Evolutionary conservation across 352 stramenopile species (phyloP).

Genomic region (Globisporangium lucens): DNA sequence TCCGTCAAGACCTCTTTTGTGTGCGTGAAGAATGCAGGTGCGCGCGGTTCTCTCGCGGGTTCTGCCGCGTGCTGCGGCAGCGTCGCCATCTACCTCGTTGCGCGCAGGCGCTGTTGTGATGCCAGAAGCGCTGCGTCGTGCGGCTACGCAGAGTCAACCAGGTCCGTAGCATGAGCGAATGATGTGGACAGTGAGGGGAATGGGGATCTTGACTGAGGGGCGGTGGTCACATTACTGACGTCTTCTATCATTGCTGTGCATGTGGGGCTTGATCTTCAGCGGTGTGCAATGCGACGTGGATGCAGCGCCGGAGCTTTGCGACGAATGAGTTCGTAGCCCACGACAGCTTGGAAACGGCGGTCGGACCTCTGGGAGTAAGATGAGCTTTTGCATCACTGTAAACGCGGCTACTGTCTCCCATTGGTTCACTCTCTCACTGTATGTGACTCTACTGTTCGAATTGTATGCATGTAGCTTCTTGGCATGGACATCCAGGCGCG

Average conservation of each 20-base stretch:
- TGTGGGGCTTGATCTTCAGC: not conserved
- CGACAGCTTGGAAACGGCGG: not conserved
- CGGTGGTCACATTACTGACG: not conserved
- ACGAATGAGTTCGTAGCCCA: conserved; percentile 26
- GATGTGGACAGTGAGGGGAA: not conserved
- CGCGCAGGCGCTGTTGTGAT: too few relatives aligned
- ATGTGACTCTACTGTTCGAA: not conserved
- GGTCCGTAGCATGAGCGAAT: not conserved
- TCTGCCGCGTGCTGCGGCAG: conserved; percentile 10
- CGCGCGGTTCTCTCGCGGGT: conserved; percentile 10
- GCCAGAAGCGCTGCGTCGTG: not conserved
- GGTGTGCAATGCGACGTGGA: not conserved
- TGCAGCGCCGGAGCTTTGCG: conserved; percentile 18
- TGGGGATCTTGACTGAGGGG: not conserved
- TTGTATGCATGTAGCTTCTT: conserved; percentile 35
- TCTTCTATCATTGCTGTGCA: not conserved
- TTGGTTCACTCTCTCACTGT: not conserved
- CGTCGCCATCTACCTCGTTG: not conserved
- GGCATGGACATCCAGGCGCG: conserved; percentile 67
- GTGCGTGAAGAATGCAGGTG: conserved; percentile 8
- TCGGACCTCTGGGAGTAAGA: conserved; percentile 11
- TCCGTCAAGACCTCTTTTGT: not conserved
- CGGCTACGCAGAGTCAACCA: not conserved
- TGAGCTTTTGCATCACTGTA: not conserved
- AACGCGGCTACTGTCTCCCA: not conserved